phyloP scores from a whole-genome alignment of 495 filamentous ascomycete species.

The Penicillium alfredii region DNA sequence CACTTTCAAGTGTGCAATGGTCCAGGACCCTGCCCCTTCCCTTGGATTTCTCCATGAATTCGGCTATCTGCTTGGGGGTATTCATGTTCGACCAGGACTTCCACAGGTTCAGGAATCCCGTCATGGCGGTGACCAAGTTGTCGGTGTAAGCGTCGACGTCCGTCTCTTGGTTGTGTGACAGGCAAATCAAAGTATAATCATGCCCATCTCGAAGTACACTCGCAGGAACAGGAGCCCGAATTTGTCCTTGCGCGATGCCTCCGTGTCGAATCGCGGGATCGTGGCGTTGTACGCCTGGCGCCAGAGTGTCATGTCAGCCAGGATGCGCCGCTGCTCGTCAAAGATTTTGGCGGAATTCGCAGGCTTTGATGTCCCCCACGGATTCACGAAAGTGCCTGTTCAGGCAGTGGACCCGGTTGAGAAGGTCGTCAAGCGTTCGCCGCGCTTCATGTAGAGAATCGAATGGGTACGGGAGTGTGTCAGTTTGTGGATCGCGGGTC shows the following conservation, averaged over 20 bases:
- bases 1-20: constrained; percentile 6
- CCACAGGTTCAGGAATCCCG: constrained; percentile 24
- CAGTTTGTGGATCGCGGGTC: constrained; percentile 8
- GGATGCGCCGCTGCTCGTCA: constrained; percentile 3
- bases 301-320: constrained; percentile 11
- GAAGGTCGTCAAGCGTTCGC: constrained; percentile 12
- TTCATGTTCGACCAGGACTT: constrained; percentile 8
- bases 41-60: constrained; percentile 6
- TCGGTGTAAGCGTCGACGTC: constrained; percentile 37
- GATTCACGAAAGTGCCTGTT: constrained; percentile 5
- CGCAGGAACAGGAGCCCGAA: constrained; percentile 29
- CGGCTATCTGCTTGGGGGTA: constrained; percentile 1
- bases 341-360: constrained; percentile 1
- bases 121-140: constrained; percentile 34
- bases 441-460: constrained; percentile 7
- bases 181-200: constrained; percentile 40
- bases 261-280: constrained; percentile 1
- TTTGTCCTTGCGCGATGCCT: constrained; percentile 6
- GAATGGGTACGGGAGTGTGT: constrained; percentile 11
- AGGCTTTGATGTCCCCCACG: too few relatives aligned
- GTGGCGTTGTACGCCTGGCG: constrained; percentile 10
- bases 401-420: constrained; percentile 16
- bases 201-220: constrained; percentile 41
- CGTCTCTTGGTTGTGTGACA: constrained; percentile 28
- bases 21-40: not conserved